Evolutionary conservation across 441 rosid species (phyloP), one percentile per base, ranked within the genome.

Genomic region (Gossypium gossypioides): DNA sequence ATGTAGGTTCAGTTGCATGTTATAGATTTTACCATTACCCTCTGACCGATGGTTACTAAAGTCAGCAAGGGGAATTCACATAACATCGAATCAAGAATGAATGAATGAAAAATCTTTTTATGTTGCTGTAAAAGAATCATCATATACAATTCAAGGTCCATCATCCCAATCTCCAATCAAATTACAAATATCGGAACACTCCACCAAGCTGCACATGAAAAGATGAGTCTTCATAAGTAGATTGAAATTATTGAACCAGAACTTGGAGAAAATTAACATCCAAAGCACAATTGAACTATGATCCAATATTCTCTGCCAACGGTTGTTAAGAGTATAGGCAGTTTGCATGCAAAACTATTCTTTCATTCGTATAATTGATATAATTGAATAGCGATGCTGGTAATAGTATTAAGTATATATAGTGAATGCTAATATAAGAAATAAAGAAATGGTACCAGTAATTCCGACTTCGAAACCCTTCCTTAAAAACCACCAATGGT

Each of bases 171-270:
- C 91, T 65, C 90, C 88, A 65, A 94, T 89, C 82, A 94, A 79
- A 78, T 90, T 94, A 78, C 99, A 94, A 6, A 89, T 94, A 72
- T 92, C 97, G 0, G 92, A 92, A 78, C 99, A 94, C 78, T 92
- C 97, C 76, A 92, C 94, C 89, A 92, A 78, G 78, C 97, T 94
- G 89, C 82, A 84, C 50, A 22, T 27, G 4, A 19, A n/a, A 37
- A 55, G 8, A 25, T 7, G 0, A 67, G 22, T 15, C 22, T 3
- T 24, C 58, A 15, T 40, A 64, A 64, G 15, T 42, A 40, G 25
- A 63, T 3, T 13, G 16, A 62, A 64, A 5, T 40, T 12, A 62
- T 13, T 44, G 69, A 19, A 6, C 19, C 57, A 15, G 3, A 66
- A 46, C 51, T 66, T 6, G 3, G 22, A 13, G n/a, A 24, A 46